Conservation (phyloP, 805 yeast genomes). For the Sugiyamaella boreocaroliniensis region DNA sequence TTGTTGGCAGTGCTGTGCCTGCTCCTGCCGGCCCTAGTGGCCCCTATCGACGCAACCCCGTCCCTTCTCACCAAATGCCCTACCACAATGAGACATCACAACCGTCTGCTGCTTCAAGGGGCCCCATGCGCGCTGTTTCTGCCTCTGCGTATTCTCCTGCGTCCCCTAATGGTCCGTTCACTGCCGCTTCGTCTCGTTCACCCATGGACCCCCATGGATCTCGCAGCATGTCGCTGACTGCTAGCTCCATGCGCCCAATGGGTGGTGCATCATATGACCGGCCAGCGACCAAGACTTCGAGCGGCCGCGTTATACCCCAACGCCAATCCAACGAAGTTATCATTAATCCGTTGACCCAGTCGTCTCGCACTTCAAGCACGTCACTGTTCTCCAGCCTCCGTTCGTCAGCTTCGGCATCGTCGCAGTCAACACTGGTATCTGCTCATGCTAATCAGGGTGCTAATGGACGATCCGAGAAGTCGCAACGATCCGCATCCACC, state of each 20-base stretch:
- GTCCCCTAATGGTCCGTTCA: background rate
- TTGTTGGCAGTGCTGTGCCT: background rate
- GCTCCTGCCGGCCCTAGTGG: background rate
- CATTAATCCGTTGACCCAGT: background rate
- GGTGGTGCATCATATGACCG: constrained; percentile 1
- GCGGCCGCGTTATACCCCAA: constrained; percentile 23
- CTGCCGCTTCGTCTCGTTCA: background rate
- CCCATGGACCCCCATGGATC: background rate
- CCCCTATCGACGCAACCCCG: background rate
- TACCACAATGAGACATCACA: background rate
- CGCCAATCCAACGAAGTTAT: constrained; percentile 12
- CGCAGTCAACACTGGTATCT: background rate
- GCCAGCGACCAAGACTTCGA: constrained; percentile 16
- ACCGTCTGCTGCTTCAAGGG: background rate
- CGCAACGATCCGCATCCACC: constrained; percentile 16
- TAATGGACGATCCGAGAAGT: background rate
- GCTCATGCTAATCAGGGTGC: background rate
- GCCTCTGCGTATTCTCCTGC: background rate
- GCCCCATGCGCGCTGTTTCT: background rate
- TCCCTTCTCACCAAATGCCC: background rate
- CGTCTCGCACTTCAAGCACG: constrained; percentile 4
- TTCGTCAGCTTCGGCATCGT: background rate
- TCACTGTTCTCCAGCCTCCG: constrained; percentile 6
- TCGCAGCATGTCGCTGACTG: constrained; percentile 16
- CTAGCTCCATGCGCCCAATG: constrained; percentile 1